These are phyloP conservation scores for Lachnellula suecica DNA, from an alignment of 2,329 filamentous ascomycete species.

Conservation along the genomic window DNA sequence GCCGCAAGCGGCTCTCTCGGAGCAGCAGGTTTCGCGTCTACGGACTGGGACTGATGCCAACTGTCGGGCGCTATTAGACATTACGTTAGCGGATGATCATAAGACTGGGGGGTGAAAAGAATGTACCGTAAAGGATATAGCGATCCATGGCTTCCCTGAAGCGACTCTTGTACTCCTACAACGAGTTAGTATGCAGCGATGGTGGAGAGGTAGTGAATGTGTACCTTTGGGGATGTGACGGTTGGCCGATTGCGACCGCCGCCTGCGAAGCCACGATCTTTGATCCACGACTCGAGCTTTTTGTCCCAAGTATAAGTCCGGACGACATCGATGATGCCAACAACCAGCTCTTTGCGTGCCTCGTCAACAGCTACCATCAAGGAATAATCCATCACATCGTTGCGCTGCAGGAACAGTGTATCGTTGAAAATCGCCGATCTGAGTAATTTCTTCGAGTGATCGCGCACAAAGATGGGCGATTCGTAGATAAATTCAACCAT, in stretches of 20 bases:
- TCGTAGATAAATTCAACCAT: constrained; percentile 99
- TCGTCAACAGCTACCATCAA: constrained; percentile 99
- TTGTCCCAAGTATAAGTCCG: constrained; percentile 99
- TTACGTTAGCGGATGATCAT: not conserved
- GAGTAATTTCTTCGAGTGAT: constrained; percentile 93
- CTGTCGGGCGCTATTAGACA: constrained; percentile 21
- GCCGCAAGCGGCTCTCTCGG: constrained; percentile 1
- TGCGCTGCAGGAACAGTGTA: constrained; percentile 87
- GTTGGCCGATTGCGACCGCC: constrained; percentile 82
- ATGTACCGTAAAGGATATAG: constrained; percentile 50
- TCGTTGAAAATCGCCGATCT: constrained; percentile 95
- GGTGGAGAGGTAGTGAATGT: too few species aligned
- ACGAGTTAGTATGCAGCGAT: too few species aligned
- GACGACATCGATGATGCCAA: constrained; percentile 98
- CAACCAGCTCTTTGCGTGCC: constrained; percentile 80
- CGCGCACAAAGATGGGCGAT: constrained; percentile 88
- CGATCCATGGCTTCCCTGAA: constrained; percentile 97
- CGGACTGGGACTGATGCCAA: constrained; percentile 21
- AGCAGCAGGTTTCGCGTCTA: constrained; percentile 1
- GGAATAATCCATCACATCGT: constrained; percentile 99
- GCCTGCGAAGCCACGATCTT: constrained; percentile 82
- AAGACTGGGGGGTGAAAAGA: not conserved
- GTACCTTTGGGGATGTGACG: constrained; percentile 94
- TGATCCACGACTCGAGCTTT: constrained; percentile 99
- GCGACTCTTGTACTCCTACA: constrained; percentile 88